Conservation (phyloP, 2,329 filamentous ascomycete species). For the Xylaria multiplex region DNA sequence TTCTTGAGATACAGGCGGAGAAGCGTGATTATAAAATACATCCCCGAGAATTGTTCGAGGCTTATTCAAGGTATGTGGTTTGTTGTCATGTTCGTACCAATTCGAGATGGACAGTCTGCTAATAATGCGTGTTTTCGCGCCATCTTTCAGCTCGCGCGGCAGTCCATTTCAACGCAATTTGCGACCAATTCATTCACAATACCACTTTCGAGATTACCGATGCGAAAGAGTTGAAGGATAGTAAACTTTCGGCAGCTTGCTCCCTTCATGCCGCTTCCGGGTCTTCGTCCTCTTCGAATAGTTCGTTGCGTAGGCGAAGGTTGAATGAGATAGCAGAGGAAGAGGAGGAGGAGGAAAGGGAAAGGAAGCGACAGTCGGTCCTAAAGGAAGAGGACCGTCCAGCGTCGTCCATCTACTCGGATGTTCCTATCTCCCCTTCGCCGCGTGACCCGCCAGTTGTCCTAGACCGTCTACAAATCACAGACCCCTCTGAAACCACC, state of each 20-base stretch:
- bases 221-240: constrained; percentile 84
- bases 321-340: constrained; percentile 95
- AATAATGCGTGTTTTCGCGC: constrained; percentile 40
- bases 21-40: constrained; percentile 91
- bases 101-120: constrained; percentile 31
- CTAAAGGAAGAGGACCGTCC: constrained; percentile 58
- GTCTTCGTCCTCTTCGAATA: constrained; percentile 85
- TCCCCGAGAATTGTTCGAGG: constrained; percentile 89
- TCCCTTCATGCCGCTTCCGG: constrained; percentile 88
- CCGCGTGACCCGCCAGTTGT: constrained; percentile 55
- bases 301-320: constrained; percentile 78
- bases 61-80: constrained; percentile 83
- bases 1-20: constrained; percentile 89
- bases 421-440: constrained; percentile 36
- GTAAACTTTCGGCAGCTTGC: constrained; percentile 86
- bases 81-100: not conserved
- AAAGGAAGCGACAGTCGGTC: constrained; percentile 67
- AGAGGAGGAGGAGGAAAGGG: constrained; percentile 77
- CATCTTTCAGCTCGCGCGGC: constrained; percentile 76
- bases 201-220: constrained; percentile 80
- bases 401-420: constrained; percentile 46
- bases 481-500: constrained; percentile 59
- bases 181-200: constrained; percentile 83
- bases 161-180: constrained; percentile 74
- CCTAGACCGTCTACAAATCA: constrained; percentile 63